Evolutionary conservation across 768 basidiomycete genomes (phyloP), one percentile per base, ranked within the genome.

Genomic region (Lentinula sp.): DNA sequence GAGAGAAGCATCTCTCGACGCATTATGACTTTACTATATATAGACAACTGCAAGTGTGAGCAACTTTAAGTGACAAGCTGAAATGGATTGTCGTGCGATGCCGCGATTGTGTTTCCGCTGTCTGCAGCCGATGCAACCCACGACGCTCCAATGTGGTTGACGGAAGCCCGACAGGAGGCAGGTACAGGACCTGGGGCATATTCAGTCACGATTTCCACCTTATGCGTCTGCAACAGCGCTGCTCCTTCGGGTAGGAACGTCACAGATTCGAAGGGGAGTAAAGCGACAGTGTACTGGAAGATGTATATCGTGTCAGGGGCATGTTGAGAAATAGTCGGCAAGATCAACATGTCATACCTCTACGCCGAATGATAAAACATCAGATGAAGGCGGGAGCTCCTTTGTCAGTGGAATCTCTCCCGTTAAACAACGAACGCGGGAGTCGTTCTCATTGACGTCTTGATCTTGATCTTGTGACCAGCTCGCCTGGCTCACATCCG

Each of bases 341-440:
- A 36, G 32, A 41, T 8, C 0, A 45, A 45, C 35, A 23, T 35
- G 16, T 62, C 72, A 56, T 36, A 75, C 74, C 48, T 68, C 67
- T 28, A 73, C 61, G 42, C 65, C 66, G 62, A 74, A 72, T 45
- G 69, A 58, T 10, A 57, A 60, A 49, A 73, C 69, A 16, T 59
- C 60, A 33, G 70, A 69, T 16, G 73, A 70, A 35, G 73, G 67
- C 42, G 67, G 69, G 32, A 73, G 43, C 3, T 74, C 70, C 41
- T 68, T 67, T 20, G 67, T 62, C 2, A 76, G 60, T 20, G 71
- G 72, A 18, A 75, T 70, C 63, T 76, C 75, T 41, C 75, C 75
- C 37, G 70, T 67, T 18, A 76, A 56, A 1, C 49, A 60, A 16
- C 70, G 69, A 51, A 48, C 56, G 13, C 64, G 57, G 15, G 62